Evolutionary conservation across 768 basidiomycete genomes (phyloP).

Genomic region (Leucogyrophana mollusca): DNA sequence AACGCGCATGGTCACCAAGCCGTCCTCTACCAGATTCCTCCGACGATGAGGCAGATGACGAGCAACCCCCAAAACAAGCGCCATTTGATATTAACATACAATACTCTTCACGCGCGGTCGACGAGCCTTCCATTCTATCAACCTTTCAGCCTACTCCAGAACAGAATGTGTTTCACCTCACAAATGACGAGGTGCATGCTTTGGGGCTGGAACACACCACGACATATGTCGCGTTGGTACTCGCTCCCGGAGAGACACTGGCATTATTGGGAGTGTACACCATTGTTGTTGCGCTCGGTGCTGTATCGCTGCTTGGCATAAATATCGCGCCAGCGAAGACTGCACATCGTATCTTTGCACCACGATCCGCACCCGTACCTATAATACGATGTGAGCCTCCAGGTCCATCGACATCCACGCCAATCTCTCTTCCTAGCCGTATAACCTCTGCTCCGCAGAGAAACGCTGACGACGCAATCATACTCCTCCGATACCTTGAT

Average conservation of each 20-base stretch:
- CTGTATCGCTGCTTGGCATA: slow-evolving; percentile 58
- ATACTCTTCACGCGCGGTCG: slow-evolving; percentile 1
- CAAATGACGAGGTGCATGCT: slow-evolving; percentile 34
- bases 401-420: slow-evolving; percentile 3
- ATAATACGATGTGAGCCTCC: slow-evolving; percentile 32
- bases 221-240: slow-evolving; percentile 38
- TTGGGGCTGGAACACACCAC: slow-evolving; percentile 24
- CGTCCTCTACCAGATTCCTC: slow-evolving; percentile 47
- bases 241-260: slow-evolving; percentile 51
- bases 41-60: slow-evolving; percentile 38
- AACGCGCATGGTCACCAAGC: slow-evolving; percentile 62
- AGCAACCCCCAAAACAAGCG: not conserved
- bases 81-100: slow-evolving; percentile 1
- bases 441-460: slow-evolving; percentile 5
- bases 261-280: slow-evolving; percentile 68
- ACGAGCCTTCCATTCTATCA: slow-evolving; percentile 34
- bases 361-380: slow-evolving; percentile 77
- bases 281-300: slow-evolving; percentile 62
- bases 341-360: slow-evolving; percentile 65
- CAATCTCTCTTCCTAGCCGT: slow-evolving; percentile 12
- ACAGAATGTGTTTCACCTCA: slow-evolving; percentile 46
- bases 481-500: slow-evolving; percentile 55
- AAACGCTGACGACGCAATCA: slow-evolving; percentile 31
- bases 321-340: slow-evolving; percentile 39
- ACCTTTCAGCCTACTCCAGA: slow-evolving; percentile 48